Conservation (phyloP, 2,329 filamentous ascomycete genomes). For the Zasmidium citrigriseum region DNA sequence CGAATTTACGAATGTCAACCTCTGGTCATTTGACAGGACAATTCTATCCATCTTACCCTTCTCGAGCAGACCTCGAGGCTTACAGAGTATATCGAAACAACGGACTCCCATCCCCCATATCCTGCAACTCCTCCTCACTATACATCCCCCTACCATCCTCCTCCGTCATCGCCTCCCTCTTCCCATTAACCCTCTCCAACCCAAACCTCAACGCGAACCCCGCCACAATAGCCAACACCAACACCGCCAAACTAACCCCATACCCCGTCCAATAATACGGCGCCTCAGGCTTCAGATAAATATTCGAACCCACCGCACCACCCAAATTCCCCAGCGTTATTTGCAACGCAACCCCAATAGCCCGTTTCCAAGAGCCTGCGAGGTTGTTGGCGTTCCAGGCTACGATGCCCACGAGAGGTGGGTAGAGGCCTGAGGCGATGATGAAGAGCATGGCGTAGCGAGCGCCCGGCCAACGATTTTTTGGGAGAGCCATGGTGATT, state of each 20-base stretch:
- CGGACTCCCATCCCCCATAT: constrained; percentile 42
- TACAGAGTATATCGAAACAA: constrained; percentile 38
- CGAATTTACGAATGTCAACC: too few species aligned
- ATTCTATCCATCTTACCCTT: too few species aligned
- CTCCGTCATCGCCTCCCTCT: constrained; percentile 34
- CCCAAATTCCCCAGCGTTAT: constrained; percentile 20
- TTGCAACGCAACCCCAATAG: constrained; percentile 17
- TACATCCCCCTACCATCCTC: constrained; percentile 38
- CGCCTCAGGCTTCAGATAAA: constrained; percentile 15
- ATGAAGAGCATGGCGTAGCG: constrained; percentile 52
- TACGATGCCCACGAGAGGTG: constrained; percentile 35
- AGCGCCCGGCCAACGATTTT: constrained; percentile 39
- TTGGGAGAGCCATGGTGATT: constrained; percentile 42
- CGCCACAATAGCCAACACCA: constrained; percentile 27
- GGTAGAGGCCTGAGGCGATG: constrained; percentile 21
- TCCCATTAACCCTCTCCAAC: constrained; percentile 28
- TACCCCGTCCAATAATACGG: constrained; percentile 20
- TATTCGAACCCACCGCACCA: constrained; percentile 19
- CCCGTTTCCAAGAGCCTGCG: constrained; percentile 43
- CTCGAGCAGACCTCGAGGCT: too few species aligned
- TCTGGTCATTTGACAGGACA: too few species aligned
- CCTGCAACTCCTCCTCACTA: constrained; percentile 37
- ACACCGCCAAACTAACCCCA: constrained; percentile 18
- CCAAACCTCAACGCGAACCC: constrained; percentile 14
- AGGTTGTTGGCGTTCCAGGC: constrained; percentile 57